These are phyloP conservation scores for Plasmopara muralis DNA, from an alignment of 352 stramenopile species.

Conservation along the genomic window DNA sequence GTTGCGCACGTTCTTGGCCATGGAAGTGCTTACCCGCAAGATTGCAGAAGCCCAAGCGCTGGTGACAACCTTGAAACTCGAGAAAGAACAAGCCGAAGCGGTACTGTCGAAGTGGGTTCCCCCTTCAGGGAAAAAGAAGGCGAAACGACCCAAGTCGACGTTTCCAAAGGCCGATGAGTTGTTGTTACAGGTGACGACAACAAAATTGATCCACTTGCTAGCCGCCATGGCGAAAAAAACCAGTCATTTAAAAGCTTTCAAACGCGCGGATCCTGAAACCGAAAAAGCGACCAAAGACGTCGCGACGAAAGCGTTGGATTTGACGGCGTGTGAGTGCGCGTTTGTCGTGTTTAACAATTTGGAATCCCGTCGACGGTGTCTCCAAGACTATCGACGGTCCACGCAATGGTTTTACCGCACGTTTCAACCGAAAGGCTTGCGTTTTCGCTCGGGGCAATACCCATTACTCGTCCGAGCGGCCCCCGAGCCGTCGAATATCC, in stretches of 20 bases:
- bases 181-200: constrained; percentile 27
- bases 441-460: constrained; percentile 49
- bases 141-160: constrained; percentile 24
- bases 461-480: constrained; percentile 44
- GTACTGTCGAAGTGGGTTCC: constrained; percentile 15
- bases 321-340: constrained; percentile 61
- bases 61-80: constrained; percentile 40
- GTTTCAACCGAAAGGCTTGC: constrained; percentile 50
- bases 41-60: constrained; percentile 54
- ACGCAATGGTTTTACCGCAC: constrained; percentile 30
- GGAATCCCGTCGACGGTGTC: constrained; percentile 62
- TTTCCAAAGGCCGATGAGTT: constrained; percentile 35
- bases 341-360: constrained; percentile 88
- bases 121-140: constrained; percentile 20
- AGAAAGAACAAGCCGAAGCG: constrained; percentile 32
- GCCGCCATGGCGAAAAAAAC: constrained; percentile 44
- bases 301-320: constrained; percentile 39
- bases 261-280: constrained; percentile 29
- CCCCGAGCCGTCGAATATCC: constrained; percentile 78
- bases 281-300: constrained; percentile 9
- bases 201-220: constrained; percentile 27
- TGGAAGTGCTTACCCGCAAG: constrained; percentile 55
- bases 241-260: constrained; percentile 59
- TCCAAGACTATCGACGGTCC: constrained; percentile 70
- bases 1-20: constrained; percentile 59